A percentile compares a stretch with the other conserved stretches of the same genome.
Evolutionary conservation across 331 rosid genomes (phyloP).

Genomic region (Rhamnella rubrinervis): DNA sequence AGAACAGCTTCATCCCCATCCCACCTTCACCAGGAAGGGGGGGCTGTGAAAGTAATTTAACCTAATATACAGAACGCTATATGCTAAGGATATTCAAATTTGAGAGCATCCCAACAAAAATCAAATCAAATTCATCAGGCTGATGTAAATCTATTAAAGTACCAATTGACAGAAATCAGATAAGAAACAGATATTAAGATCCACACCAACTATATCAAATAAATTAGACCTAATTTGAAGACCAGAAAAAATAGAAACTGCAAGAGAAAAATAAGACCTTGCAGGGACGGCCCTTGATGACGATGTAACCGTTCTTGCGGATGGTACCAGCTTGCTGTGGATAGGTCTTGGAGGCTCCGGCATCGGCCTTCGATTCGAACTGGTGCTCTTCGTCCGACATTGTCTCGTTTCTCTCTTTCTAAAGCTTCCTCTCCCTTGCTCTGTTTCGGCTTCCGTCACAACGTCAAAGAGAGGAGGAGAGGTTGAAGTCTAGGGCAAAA

Average conservation of each 20-base stretch:
- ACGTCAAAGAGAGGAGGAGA: constrained; percentile 1
- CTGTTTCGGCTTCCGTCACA: constrained; percentile 8
- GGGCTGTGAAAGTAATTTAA: too few relatives aligned
- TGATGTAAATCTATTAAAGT: background rate
- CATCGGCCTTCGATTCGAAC: constrained; percentile 45
- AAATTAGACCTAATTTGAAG: too few relatives aligned
- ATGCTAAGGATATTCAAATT: background rate
- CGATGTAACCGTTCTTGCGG: constrained; percentile 44
- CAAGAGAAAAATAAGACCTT: constrained; percentile 25
- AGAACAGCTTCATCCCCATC: too few relatives aligned
- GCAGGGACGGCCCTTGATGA: constrained; percentile 48
- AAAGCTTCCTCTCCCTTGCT: background rate
- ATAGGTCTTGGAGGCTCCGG: constrained; percentile 45
- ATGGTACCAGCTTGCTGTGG: constrained; percentile 48
- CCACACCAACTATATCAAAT: background rate
- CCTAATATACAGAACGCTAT: too few relatives aligned
- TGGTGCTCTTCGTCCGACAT: constrained; percentile 51
- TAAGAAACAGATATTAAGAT: background rate
- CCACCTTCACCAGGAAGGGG: too few relatives aligned
- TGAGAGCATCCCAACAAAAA: background rate
- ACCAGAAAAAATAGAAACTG: background rate
- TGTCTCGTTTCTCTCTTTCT: constrained; percentile 7
- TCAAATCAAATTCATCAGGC: background rate
- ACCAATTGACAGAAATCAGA: background rate
- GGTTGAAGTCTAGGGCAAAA: background rate